Percentiles rank a stretch among this genome's conserved stretches.
These are phyloP conservation scores for Colletotrichum magnum DNA, from an alignment of 2,329 filamentous ascomycete species.

Conservation along the genomic window DNA sequence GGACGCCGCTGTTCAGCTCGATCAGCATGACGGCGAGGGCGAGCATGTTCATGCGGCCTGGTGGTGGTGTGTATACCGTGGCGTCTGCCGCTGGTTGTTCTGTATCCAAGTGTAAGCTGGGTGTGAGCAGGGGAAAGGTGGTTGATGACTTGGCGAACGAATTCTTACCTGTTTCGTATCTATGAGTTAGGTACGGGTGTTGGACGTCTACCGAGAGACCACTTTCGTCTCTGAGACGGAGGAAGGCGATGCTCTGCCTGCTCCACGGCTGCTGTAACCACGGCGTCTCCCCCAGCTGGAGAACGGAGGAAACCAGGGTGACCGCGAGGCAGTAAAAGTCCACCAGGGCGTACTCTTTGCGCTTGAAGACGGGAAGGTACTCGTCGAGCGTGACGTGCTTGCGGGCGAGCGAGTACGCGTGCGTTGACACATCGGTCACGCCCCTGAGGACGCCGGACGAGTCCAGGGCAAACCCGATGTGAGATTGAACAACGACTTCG, in stretches of 20 bases:
- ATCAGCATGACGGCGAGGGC: conserved; percentile 7
- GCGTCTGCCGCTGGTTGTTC: neutral
- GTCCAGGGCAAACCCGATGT: neutral
- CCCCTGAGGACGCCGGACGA: neutral
- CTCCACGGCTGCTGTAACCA: conserved; percentile 5
- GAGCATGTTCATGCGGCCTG: neutral
- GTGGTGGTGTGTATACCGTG: neutral
- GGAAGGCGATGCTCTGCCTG: conserved; percentile 4
- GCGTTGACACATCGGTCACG: neutral
- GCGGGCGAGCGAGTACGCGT: neutral
- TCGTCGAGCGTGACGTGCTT: neutral
- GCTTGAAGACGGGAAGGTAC: neutral
- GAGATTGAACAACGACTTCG: neutral
- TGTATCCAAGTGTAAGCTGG: neutral
- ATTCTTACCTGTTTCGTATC: neutral
- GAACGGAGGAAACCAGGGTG: conserved; percentile 1
- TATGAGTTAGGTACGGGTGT: conserved; percentile 2
- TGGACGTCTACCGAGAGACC: neutral
- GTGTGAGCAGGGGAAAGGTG: too few species aligned
- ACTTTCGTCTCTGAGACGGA: neutral
- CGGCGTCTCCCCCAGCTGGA: conserved; percentile 9
- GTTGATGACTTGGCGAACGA: too few species aligned
- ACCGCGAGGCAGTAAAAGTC: conserved; percentile 13
- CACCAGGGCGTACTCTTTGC: neutral
- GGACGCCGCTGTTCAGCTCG: conserved; percentile 15